Base-by-base conservation (phyloP, 768 basidiomycete genomes). In the Cystoderma amianthinum region DNA sequence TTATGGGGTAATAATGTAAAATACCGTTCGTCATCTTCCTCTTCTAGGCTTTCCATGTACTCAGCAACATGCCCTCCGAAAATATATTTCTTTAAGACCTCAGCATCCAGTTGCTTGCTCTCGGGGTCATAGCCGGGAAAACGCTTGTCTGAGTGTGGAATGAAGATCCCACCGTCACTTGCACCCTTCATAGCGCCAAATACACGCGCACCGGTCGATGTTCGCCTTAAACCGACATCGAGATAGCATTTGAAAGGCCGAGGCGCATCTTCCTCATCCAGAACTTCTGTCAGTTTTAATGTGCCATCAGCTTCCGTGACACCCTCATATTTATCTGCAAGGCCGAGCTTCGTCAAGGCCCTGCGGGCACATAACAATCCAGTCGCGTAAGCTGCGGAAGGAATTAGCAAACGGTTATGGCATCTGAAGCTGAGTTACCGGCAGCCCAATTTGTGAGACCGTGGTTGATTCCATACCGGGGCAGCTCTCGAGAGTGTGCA, bases 171-270 rank as follows among this genome's bases (percentile, higher is more conserved):
- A 58, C 96, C 96, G 57, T 99, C 96, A 39, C 82, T 85, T 12
- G 96, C 96, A 59, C 96, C 96, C 74, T 99, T 98, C 78, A 98
- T 79, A 45, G 95, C 96, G 66, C 91, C 96, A 58, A 99, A 99
- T 34, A 99, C 80, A 62, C 96, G 92, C 48, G 89, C 84, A 57
- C 96, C 96, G 37, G 96, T 98, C 41, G 95, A 94, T 33, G 96
- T 99, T 56, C 94, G 90, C 68, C 83, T 92, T 57, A 99, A 78
- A 67, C 96, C 96, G 63, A 96, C 95, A 61, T 98, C 96, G 56
- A 99, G 91, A 77, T 87, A 99, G 58, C 78, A 81, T 69, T 97
- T 99, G 82, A 99, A 99, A n/a, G 96, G 96, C 44, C 94, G 80
- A 36, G 95, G 94, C 37, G 89, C 90, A 56, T 93, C 92, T 43